Conservation (phyloP, 192 early-diverging fungal genomes). For the Entrophospora sp. region DNA sequence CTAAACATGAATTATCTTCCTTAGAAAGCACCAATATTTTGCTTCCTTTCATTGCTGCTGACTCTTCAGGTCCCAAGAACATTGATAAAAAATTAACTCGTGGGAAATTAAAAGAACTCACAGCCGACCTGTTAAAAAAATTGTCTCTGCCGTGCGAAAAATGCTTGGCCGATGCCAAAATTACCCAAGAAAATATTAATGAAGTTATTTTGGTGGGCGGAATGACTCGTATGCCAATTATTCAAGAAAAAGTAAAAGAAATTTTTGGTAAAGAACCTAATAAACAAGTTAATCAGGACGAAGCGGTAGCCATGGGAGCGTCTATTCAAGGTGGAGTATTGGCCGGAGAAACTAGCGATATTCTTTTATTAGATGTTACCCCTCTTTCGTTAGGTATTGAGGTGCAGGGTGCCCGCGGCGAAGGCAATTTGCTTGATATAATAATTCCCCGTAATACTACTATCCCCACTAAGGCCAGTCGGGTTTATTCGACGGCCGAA, state of each 20-base stretch:
- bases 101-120: too few relatives aligned
- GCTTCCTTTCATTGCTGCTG: too few relatives aligned
- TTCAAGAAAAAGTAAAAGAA: slow-evolving; percentile 76
- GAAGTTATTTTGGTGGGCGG: slow-evolving; percentile 97
- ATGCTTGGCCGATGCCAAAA: too few relatives aligned
- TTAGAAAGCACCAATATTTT: too few relatives aligned
- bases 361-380: slow-evolving; percentile 90
- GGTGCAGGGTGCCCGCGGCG: slow-evolving; percentile 85
- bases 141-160: too few relatives aligned
- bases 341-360: slow-evolving; percentile 84
- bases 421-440: slow-evolving; percentile 91
- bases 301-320: slow-evolving; percentile 94
- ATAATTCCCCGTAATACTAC: slow-evolving; percentile 95
- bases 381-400: slow-evolving; percentile 96
- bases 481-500: slow-evolving; percentile 94
- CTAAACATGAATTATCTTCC: too few relatives aligned
- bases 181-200: slow-evolving; percentile 76
- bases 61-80: too few relatives aligned
- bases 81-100: too few relatives aligned
- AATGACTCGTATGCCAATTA: slow-evolving; percentile 94
- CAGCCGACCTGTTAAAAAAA: too few relatives aligned
- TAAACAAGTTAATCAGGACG: slow-evolving; percentile 95
- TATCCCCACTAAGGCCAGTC: slow-evolving; percentile 95
- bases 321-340: slow-evolving; percentile 95
- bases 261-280: slow-evolving; percentile 83